A percentile compares a stretch with the other conserved stretches of the same genome.
These are phyloP conservation scores for Chlorella ohadii DNA, from an alignment of 139 green algal species.

Conservation along the genomic window DNA sequence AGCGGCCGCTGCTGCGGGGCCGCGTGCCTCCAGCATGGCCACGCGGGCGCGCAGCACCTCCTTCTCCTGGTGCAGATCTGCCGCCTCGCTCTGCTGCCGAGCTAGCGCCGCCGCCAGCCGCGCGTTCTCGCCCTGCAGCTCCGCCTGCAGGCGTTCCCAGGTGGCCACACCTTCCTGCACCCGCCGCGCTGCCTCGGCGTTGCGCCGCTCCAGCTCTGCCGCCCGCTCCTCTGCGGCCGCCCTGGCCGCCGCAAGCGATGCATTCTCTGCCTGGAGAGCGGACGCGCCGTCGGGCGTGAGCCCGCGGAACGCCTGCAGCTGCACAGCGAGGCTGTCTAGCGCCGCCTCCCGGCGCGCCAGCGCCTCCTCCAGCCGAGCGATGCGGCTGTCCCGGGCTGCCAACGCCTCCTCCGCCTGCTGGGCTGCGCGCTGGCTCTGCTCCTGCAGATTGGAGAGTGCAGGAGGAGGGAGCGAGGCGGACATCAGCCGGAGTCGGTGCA, in stretches of 20 bases:
- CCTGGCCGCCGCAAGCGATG: not conserved
- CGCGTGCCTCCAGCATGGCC: conserved; percentile 22
- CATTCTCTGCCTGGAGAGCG: not conserved
- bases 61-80: conserved; percentile 20
- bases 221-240: not conserved
- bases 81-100: not conserved
- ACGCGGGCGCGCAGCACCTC: conserved; percentile 6
- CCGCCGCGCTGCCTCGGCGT: not conserved
- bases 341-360: not conserved
- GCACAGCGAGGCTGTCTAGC: not conserved
- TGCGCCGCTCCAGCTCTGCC: not conserved
- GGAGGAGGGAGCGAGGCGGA: too few relatives aligned
- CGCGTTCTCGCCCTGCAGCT: conserved; percentile 29
- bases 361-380: conserved; percentile 8
- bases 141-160: conserved; percentile 29
- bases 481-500: too few relatives aligned
- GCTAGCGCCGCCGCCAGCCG: conserved; percentile 7
- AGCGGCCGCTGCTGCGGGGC: not conserved
- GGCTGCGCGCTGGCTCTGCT: not conserved
- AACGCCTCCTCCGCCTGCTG: not conserved
- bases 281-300: conserved; percentile 6
- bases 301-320: conserved; percentile 14
- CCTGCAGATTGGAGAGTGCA: too few relatives aligned
- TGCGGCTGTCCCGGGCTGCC: conserved; percentile 9
- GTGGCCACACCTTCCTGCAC: conserved; percentile 4